phyloP scores from a whole-genome alignment of 1,284 basidiomycete species.

The Trichosporon ovoides region DNA sequence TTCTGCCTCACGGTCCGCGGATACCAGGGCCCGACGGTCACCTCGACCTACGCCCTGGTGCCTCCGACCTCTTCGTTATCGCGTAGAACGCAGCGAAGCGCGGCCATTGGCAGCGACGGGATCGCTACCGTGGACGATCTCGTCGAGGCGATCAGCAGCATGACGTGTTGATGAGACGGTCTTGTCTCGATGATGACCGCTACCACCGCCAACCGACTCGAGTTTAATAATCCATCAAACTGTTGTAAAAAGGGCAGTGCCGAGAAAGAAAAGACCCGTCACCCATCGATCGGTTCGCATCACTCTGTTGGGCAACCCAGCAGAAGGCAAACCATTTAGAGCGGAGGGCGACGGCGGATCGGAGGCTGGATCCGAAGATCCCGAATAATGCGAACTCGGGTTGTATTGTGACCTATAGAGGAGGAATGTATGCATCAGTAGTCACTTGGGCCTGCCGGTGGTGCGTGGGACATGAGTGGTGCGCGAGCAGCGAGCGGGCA shows the following conservation, averaged over 20 bases:
- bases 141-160: slow-evolving; percentile 2
- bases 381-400: not conserved
- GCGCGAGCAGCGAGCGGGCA: not conserved
- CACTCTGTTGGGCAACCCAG: not conserved
- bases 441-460: not conserved
- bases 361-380: not conserved
- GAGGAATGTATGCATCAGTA: slow-evolving; percentile 5
- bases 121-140: slow-evolving; percentile 13
- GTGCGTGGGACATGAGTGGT: not conserved
- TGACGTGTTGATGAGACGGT: not conserved
- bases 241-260: slow-evolving; percentile 4
- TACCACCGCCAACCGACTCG: not conserved
- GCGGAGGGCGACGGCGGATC: not conserved
- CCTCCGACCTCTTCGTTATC: slow-evolving; percentile 7
- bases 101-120: slow-evolving; percentile 1
- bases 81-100: slow-evolving; percentile 13
- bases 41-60: slow-evolving; percentile 10
- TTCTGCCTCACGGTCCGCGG: slow-evolving; percentile 11
- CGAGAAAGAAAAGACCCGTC: not conserved
- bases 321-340: not conserved
- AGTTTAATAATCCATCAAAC: not conserved
- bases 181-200: not conserved
- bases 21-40: not conserved
- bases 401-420: slow-evolving; percentile 1
- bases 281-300: not conserved